Base-by-base conservation (phyloP, 441 rosid genomes). In the Sinapis alba region DNA sequence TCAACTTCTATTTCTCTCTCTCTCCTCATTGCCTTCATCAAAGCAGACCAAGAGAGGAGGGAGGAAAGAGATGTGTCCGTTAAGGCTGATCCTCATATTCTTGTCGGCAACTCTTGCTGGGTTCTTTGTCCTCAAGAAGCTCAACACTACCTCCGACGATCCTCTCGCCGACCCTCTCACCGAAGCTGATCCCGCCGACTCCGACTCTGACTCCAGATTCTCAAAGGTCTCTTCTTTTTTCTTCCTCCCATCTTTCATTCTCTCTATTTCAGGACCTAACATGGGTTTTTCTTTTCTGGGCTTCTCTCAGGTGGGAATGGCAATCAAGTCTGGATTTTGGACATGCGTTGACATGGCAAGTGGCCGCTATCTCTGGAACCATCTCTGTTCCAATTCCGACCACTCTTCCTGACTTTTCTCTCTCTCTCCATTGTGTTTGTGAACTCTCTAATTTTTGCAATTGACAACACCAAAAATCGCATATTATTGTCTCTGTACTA, bases 351-450 rank as follows among this genome's bases (percentile, higher is more conserved):
- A 89, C 83, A 89, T 89, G 90, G 92, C 90, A 0, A 88, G 88
- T 80, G 92, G 94, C 6, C 87, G 88, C 18, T 89, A 89, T 80
- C 77, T 89, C 71, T 89, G 94, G 95, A 88, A 86, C 82, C 86
- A 89, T 79, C 64, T 88, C 79, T 84, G 73, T 68, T 77, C 86
- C 28, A 69, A 79, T 30, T 8, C 76, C 47, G 82, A 81, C 54
- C 27, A 24, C 27, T 24, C 86, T 34, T 30, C 76, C 75, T 85
- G 82, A 84, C 43, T 30, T 30, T 26, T 24, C 19, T 69, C 20
- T 43, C 18, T 54, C 4, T 62, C 18, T 32, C 47, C 36, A 27
- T 73, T 26, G 5, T 74, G 41, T 69, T 69, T 71, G 68, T 65
- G n/a, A 74, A 69, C 18, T 69, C 43, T 75, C 57, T 79, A 74